Percentiles rank a stretch among this genome's conserved stretches.
Conservation (phyloP, 1,139 yeast species). For the Yamadazyma dushanensis region DNA sequence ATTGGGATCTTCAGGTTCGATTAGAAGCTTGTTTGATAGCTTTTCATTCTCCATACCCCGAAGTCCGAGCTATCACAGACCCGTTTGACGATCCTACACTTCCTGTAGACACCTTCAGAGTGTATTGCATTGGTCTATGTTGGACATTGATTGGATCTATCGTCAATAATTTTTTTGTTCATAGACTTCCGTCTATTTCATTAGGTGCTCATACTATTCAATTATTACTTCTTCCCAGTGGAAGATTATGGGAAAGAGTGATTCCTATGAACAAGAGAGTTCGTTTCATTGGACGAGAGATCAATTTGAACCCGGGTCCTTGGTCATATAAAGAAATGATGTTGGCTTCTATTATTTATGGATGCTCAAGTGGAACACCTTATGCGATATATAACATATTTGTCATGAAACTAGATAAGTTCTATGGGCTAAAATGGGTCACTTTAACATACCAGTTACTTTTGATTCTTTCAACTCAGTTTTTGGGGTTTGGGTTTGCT, state of each 20-base stretch:
- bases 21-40: slow-evolving; percentile 44
- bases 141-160: slow-evolving; percentile 48
- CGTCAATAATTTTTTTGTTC: slow-evolving; percentile 45
- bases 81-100: slow-evolving; percentile 41
- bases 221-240: slow-evolving; percentile 41
- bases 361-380: slow-evolving; percentile 47
- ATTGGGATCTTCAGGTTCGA: slow-evolving; percentile 38
- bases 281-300: slow-evolving; percentile 19
- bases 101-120: slow-evolving; percentile 44
- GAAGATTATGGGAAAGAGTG: slow-evolving; percentile 39
- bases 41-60: slow-evolving; percentile 49
- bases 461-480: slow-evolving; percentile 42
- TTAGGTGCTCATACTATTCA: slow-evolving; percentile 45
- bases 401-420: slow-evolving; percentile 46
- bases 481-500: slow-evolving; percentile 50
- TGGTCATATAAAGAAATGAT: slow-evolving; percentile 73
- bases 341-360: slow-evolving; percentile 46
- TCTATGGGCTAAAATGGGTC: slow-evolving; percentile 49
- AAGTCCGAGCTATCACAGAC: slow-evolving; percentile 45
- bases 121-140: slow-evolving; percentile 37
- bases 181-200: slow-evolving; percentile 41
- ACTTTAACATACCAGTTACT: slow-evolving; percentile 38
- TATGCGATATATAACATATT: slow-evolving; percentile 45
- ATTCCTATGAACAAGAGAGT: slow-evolving; percentile 28
- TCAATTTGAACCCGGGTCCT: slow-evolving; percentile 44